Base-by-base conservation (phyloP, 495 filamentous ascomycete genomes). In the Usnea hakonensis region DNA sequence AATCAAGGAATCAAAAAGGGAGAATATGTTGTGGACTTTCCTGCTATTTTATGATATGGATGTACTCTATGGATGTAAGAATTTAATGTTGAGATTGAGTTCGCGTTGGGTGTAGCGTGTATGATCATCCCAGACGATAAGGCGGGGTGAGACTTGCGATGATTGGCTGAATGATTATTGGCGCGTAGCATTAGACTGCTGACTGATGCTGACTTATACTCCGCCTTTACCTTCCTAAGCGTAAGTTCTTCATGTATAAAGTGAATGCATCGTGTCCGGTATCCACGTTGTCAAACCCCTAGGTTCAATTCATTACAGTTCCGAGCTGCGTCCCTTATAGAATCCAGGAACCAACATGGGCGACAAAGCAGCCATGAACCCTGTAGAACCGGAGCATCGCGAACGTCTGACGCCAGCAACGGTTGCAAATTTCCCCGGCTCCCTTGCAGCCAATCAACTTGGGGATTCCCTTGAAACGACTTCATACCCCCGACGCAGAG, bases 361-460 rank as follows among this genome's bases (percentile, higher is more conserved):
- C 8, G 40, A 62, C 16, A 56, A 56, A 46, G 21, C 9, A 41
- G 40, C 50, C 7, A 26, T 28, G 46, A 17, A 50, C 26, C 30
- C 46, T 30, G 46, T 8, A 50, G 23, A 28, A 13, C 23, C 36
- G 13, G 52, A 62, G 26, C 21, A 36, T 26, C 44, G 35, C 28
- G 53, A 62, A 53, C 21, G 23, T 35, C 21, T 46, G 17, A 19
- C 19, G 19, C 60, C 52, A 26, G n/a, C 17, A 23, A 28, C 28
- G 40, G 30, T 56, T 5, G 63, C 63, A 35, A 40, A 44, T 10
- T 56, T 61, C 35, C 41, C 55, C 23, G 63, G 57, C 38, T 56
- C 57, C 19, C 38, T 64, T 19, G 57, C 56, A 3, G 52, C 60
- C 8, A 61, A 64, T 36, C 26, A 40, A n/a, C 57, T 56, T 28